A percentile compares a stretch with the other conserved stretches of the same genome.
Evolutionary conservation across 331 rosid genomes (phyloP).

Genomic region (Pyracantha coccinea): DNA sequence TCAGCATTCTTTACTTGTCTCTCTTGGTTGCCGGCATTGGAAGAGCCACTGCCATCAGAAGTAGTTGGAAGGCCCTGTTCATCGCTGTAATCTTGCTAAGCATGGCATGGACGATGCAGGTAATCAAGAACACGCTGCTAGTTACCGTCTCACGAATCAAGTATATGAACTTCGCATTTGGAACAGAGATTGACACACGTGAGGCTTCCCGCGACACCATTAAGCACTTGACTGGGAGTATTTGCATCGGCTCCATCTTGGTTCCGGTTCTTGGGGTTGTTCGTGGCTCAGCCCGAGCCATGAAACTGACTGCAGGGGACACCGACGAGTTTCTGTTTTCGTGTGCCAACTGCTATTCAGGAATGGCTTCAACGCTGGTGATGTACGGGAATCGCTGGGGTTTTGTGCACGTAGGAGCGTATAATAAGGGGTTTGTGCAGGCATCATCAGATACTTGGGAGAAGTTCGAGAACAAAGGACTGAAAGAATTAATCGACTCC

Average conservation of each 20-base stretch:
- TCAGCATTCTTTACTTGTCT: slow-evolving; percentile 35
- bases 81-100: slow-evolving; percentile 46
- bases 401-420: slow-evolving; percentile 59
- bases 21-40: slow-evolving; percentile 57
- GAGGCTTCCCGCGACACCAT: slow-evolving; percentile 39
- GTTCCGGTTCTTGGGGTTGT: slow-evolving; percentile 38
- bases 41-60: slow-evolving; percentile 38
- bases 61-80: slow-evolving; percentile 22
- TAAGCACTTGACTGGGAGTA: slow-evolving; percentile 40
- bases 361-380: slow-evolving; percentile 46
- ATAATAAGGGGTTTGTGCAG: slow-evolving; percentile 53
- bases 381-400: slow-evolving; percentile 66
- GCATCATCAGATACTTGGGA: slow-evolving; percentile 66
- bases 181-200: slow-evolving; percentile 21
- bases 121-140: slow-evolving; percentile 45
- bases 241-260: slow-evolving; percentile 53
- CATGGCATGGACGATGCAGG: slow-evolving; percentile 70
- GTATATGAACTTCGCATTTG: slow-evolving; percentile 31
- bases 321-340: slow-evolving; percentile 61
- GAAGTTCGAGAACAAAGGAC: slow-evolving; percentile 32
- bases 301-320: slow-evolving; percentile 46
- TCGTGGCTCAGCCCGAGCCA: slow-evolving; percentile 43
- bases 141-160: slow-evolving; percentile 54
- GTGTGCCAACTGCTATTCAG: slow-evolving; percentile 54
- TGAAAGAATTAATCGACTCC: slow-evolving; percentile 39